Evolutionary conservation across 148 eudicot species (phyloP).

Genomic region (Rhododendron henanense): DNA sequence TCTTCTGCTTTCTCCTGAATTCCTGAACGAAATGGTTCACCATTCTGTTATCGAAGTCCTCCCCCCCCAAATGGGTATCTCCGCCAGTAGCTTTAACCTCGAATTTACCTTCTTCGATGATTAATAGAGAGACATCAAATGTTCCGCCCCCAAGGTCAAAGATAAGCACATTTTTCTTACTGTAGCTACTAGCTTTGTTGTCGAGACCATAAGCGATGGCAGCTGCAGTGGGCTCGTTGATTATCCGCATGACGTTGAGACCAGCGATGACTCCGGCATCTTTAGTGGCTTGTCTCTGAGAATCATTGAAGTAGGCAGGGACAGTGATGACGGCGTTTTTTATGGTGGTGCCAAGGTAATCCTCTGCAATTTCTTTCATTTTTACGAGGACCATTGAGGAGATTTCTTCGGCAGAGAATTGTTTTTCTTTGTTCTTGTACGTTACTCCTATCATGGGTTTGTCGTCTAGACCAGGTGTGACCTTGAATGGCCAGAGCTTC

Average conservation of each 20-base stretch:
- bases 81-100: background rate
- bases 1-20: background rate
- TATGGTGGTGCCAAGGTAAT: background rate
- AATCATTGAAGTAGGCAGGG: background rate
- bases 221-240: no score
- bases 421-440: background rate
- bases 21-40: background rate
- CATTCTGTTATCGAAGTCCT: background rate
- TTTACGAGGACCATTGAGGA: background rate
- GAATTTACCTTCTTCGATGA: background rate
- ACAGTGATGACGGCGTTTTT: background rate
- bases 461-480: background rate
- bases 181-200: no score
- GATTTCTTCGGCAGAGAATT: constrained; percentile 1
- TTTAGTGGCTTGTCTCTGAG: no score
- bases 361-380: constrained; percentile 5
- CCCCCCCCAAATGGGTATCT: background rate
- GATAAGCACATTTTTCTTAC: no score
- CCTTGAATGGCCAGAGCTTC: constrained; percentile 2
- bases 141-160: background rate
- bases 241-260: no score
- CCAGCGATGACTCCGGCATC: no score
- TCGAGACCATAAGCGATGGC: no score
- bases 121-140: background rate
- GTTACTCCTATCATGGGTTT: background rate